phyloP scores from a whole-genome alignment of 129 eudicot species.

The Chrysanthemum lavandulifolium region DNA sequence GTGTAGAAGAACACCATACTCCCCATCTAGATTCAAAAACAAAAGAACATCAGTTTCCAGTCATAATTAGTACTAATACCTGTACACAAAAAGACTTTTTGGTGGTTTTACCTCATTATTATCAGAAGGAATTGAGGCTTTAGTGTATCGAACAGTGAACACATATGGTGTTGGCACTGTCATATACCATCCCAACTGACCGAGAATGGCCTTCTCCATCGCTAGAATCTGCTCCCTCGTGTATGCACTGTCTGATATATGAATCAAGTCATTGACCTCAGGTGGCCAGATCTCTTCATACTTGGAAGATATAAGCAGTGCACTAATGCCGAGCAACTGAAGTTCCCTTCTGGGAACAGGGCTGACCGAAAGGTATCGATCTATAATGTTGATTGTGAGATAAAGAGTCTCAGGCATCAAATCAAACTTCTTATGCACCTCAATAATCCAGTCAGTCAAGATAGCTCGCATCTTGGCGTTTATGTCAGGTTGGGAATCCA shows the following conservation, averaged over 20 bases:
- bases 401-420: conserved; percentile 75
- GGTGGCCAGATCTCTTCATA: conserved; percentile 99
- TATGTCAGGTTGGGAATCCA: conserved; percentile 63
- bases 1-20: conserved; percentile 77
- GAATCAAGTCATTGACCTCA: conserved; percentile 75
- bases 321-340: conserved; percentile 77
- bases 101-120: conserved; percentile 41
- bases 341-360: conserved; percentile 68
- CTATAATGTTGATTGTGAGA: conserved; percentile 70
- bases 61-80: not conserved
- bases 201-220: conserved; percentile 85
- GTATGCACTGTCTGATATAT: conserved; percentile 77
- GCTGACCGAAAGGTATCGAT: conserved; percentile 61
- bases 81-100: not conserved
- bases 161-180: conserved; percentile 96
- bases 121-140: conserved; percentile 74
- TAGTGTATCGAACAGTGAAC: conserved; percentile 68
- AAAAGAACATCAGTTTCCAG: not conserved
- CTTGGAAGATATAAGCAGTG: conserved; percentile 86
- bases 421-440: conserved; percentile 83
- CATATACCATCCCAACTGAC: conserved; percentile 72
- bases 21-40: conserved; percentile 56
- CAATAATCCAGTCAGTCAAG: conserved; percentile 81
- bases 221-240: conserved; percentile 56
- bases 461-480: conserved; percentile 78